phyloP scores from a whole-genome alignment of 192 early-diverging fungal genomes.

The Umbelopsis sp. region DNA sequence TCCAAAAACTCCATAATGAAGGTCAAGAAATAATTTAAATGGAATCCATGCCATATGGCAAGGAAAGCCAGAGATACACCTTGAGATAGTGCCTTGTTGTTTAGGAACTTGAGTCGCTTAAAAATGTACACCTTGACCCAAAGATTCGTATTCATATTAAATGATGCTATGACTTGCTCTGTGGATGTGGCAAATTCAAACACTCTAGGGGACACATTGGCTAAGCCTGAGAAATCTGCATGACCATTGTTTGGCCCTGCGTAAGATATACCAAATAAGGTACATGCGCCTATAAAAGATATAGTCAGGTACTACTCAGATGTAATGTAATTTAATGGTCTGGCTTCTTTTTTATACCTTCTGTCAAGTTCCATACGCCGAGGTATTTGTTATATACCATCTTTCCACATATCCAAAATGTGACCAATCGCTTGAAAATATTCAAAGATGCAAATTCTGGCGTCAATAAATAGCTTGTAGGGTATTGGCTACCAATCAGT shows the following conservation, averaged over 20 bases:
- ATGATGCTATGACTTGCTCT: slow-evolving; percentile 53
- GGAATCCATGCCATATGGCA: slow-evolving; percentile 67
- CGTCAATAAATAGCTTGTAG: slow-evolving; percentile 46
- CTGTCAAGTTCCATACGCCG: slow-evolving; percentile 63
- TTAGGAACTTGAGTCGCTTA: slow-evolving; percentile 58
- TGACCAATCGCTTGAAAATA: slow-evolving; percentile 39
- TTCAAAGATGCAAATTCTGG: slow-evolving; percentile 41
- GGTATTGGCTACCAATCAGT: slow-evolving; percentile 46
- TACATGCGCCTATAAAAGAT: slow-evolving; percentile 44
- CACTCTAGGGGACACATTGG: slow-evolving; percentile 42
- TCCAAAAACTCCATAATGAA: slow-evolving; percentile 63
- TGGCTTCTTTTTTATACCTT: slow-evolving; percentile 37
- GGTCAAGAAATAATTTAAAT: slow-evolving; percentile 58
- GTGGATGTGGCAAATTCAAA: slow-evolving; percentile 59
- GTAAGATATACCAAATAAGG: slow-evolving; percentile 59
- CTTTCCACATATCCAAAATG: slow-evolving; percentile 55
- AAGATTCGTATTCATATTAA: slow-evolving; percentile 69
- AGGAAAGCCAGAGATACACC: slow-evolving; percentile 52
- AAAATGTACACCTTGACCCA: slow-evolving; percentile 68
- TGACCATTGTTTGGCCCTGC: slow-evolving; percentile 52
- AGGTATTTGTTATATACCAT: slow-evolving; percentile 63
- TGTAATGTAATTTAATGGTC: background rate
- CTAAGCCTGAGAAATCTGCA: slow-evolving; percentile 53
- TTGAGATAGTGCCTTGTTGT: slow-evolving; percentile 57
- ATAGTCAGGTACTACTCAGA: background rate